These are phyloP conservation scores for Thraustotheca clavata DNA, from an alignment of 352 stramenopile species.

Conservation along the genomic window DNA sequence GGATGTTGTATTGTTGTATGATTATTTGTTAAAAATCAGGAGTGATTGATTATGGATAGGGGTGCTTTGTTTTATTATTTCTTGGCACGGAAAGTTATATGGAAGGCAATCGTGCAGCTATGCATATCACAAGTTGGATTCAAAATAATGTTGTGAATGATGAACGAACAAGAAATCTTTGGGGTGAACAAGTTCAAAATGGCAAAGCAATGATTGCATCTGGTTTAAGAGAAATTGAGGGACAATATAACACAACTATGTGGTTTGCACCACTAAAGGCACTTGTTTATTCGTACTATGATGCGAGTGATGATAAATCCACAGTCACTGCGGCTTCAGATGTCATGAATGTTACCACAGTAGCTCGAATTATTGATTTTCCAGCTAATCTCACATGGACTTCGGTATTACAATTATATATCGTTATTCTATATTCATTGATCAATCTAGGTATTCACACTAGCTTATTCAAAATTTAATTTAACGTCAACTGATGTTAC, in stretches of 20 bases:
- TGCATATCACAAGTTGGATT: conserved; percentile 64
- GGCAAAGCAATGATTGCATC: conserved; percentile 74
- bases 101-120: conserved; percentile 73
- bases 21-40: no score
- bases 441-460: conserved; percentile 51
- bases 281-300: conserved; percentile 75
- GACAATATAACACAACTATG: conserved; percentile 85
- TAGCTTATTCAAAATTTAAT: conserved; percentile 81
- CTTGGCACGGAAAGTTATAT: conserved; percentile 78
- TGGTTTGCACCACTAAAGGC: conserved; percentile 81
- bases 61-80: conserved; percentile 73
- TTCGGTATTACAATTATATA: not conserved
- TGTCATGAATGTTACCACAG: conserved; percentile 19
- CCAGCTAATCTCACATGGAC: conserved; percentile 69
- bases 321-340: conserved; percentile 31
- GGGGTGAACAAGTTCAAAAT: conserved; percentile 76
- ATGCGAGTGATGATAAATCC: not conserved
- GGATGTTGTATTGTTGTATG: conserved; percentile 76
- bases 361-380: conserved; percentile 42
- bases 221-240: conserved; percentile 64
- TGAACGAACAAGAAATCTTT: conserved; percentile 67
- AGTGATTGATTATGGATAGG: conserved; percentile 30
- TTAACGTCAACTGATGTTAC: conserved; percentile 76
- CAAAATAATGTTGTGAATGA: conserved; percentile 85
- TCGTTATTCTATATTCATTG: not conserved